These are phyloP conservation scores for Agastache rugosa DNA, from an alignment of 257 asterid genomes.

Conservation along the genomic window DNA sequence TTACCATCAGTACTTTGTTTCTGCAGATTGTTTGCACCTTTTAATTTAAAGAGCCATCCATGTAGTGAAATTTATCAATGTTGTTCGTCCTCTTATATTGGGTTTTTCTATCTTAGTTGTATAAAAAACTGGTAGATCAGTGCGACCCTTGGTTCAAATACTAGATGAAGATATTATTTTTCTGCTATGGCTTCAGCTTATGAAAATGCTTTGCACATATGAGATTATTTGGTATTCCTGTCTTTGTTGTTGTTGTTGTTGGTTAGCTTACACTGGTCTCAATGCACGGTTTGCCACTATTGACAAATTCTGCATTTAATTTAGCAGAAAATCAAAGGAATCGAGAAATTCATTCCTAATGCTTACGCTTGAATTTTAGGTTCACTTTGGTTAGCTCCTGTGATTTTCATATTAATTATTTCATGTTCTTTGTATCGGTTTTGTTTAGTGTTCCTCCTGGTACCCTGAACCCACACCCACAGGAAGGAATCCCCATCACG, in stretches of 20 bases:
- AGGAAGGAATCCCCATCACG: neutral
- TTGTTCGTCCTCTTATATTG: neutral
- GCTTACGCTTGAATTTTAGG: neutral
- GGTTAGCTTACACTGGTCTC: neutral
- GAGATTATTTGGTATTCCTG: neutral
- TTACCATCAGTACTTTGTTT: neutral
- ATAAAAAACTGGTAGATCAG: neutral
- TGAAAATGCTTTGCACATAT: neutral
- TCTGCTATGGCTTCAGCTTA: neutral
- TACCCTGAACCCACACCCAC: neutral
- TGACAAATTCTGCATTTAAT: neutral
- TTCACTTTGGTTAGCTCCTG: neutral
- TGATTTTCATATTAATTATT: neutral
- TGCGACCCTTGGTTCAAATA: neutral
- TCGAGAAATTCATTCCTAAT: neutral
- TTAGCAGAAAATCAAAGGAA: neutral
- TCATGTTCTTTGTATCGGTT: neutral
- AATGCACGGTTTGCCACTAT: neutral
- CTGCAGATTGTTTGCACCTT: neutral
- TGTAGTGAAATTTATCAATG: neutral
- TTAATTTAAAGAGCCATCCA: neutral
- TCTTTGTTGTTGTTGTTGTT: neutral
- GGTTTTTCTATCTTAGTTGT: neutral
- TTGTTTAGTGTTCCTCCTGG: neutral
- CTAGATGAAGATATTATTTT: neutral